Base-by-base conservation (phyloP, 495 filamentous ascomycete species). In the Durotheca rogersii region DNA sequence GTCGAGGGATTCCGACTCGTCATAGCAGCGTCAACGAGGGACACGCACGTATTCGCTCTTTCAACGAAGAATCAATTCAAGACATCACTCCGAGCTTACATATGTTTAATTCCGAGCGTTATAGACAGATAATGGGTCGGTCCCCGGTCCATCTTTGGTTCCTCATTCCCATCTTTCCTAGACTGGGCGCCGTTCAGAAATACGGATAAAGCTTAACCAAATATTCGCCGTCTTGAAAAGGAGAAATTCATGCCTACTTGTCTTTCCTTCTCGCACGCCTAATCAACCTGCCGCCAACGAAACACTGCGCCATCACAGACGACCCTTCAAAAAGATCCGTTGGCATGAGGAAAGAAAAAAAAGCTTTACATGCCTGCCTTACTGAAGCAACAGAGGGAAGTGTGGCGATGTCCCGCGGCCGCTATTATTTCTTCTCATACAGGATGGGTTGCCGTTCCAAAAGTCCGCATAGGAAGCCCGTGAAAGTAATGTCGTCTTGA, bases 401-500 rank as follows among this genome's bases (percentile, higher is more conserved):
- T 12, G 21, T 39, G 25, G 37, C 44, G 39, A 19, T 47, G 16
- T 27, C 9, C 9, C 23, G 36, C n/a, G 12, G 7, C 18, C 7
- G 30, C 41, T 33, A 50, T 45, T 50, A 59, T 21, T n/a, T n/a
- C n/a, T n/a, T n/a, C 36, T 35, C 35, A 36, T 37, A 36, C 41
- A 25, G 23, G 30, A 23, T 36, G 27, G 41, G 30, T 42, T 40
- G 44, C 42, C 51, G 52, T 52, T 49, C 33, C 25, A 46, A 53
- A 55, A 59, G 53, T 41, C 56, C 45, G 51, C 49, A 45, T 40
- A 54, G 40, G 47, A 53, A 58, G 60, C 53, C 59, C 59, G 55
- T 60, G 50, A 47, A 56, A 60, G 51, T 17, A 53, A 53, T 47
- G 38, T 46, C 43, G 41, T 66, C 62, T 63, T 50, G 60, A 56